These are phyloP conservation scores for Stentor coeruleus DNA, from an alignment of 73 alveolate genomes.

Conservation along the genomic window DNA sequence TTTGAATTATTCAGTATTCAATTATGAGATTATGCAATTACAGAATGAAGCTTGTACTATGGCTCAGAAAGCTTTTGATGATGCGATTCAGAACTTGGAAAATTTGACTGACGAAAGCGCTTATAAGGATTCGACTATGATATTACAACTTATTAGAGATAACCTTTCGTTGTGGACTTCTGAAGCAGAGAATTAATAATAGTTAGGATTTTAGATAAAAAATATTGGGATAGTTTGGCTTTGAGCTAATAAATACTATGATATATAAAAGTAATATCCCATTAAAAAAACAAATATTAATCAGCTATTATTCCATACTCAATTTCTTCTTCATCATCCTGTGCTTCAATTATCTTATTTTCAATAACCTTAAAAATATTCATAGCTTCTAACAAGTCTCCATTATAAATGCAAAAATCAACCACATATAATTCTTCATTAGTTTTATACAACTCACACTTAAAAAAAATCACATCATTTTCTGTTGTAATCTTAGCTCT, in stretches of 20 bases:
- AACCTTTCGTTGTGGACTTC: constrained; percentile 72
- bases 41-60: constrained; percentile 55
- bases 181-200: too few relatives aligned
- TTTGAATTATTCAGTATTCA: constrained; percentile 56
- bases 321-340: too few relatives aligned
- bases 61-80: constrained; percentile 53
- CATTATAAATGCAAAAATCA: neutral
- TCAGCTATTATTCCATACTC: too few relatives aligned
- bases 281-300: too few relatives aligned
- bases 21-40: constrained; percentile 60
- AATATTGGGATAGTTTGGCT: too few relatives aligned
- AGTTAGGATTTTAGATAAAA: too few relatives aligned
- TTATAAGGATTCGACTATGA: constrained; percentile 44
- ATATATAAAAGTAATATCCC: too few relatives aligned
- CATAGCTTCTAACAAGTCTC: constrained; percentile 5
- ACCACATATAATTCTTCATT: neutral
- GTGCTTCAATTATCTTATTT: neutral
- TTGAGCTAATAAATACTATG: too few relatives aligned
- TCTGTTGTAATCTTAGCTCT: constrained; percentile 16
- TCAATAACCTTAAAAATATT: constrained; percentile 1
- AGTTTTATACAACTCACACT: neutral
- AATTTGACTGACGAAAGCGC: constrained; percentile 55
- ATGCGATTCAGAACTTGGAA: constrained; percentile 49
- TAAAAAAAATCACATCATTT: neutral
- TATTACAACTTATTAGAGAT: constrained; percentile 56